These are phyloP conservation scores for Rhinocladiella similis DNA, from an alignment of 2,329 filamentous ascomycete genomes.

Conservation along the genomic window DNA sequence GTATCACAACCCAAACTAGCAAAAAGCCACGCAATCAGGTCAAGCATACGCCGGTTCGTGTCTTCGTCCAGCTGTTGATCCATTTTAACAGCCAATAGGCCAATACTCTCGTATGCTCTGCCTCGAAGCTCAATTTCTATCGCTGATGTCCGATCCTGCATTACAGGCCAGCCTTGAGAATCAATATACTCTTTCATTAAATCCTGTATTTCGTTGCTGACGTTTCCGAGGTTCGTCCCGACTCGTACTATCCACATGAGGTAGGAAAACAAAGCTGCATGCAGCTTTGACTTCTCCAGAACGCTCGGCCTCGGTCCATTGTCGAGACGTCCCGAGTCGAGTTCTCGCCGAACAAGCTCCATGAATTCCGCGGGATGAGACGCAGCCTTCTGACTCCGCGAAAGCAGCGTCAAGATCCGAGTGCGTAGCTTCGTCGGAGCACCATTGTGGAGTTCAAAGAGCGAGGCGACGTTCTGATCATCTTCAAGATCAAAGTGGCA, in stretches of 20 bases:
- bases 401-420: constrained; percentile 72
- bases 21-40: constrained; percentile 75
- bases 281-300: constrained; percentile 75
- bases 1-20: constrained; percentile 77
- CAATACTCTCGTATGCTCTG: constrained; percentile 87
- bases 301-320: not conserved
- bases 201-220: constrained; percentile 61
- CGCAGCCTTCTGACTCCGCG: constrained; percentile 74
- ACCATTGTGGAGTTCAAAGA: constrained; percentile 75
- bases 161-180: constrained; percentile 77
- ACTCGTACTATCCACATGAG: constrained; percentile 83
- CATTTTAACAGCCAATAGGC: constrained; percentile 65
- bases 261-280: constrained; percentile 80
- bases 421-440: constrained; percentile 71
- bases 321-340: constrained; percentile 46
- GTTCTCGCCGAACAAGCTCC: constrained; percentile 66
- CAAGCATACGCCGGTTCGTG: constrained; percentile 48
- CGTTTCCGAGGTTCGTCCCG: constrained; percentile 62
- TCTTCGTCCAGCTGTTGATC: constrained; percentile 52
- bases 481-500: constrained; percentile 70
- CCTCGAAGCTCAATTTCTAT: constrained; percentile 69
- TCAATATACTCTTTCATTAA: constrained; percentile 75
- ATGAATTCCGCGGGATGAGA: constrained; percentile 68
- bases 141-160: constrained; percentile 56
- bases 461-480: constrained; percentile 57